phyloP scores from a whole-genome alignment of 202 grass and related monocot genomes.

The Zizania palustris region DNA sequence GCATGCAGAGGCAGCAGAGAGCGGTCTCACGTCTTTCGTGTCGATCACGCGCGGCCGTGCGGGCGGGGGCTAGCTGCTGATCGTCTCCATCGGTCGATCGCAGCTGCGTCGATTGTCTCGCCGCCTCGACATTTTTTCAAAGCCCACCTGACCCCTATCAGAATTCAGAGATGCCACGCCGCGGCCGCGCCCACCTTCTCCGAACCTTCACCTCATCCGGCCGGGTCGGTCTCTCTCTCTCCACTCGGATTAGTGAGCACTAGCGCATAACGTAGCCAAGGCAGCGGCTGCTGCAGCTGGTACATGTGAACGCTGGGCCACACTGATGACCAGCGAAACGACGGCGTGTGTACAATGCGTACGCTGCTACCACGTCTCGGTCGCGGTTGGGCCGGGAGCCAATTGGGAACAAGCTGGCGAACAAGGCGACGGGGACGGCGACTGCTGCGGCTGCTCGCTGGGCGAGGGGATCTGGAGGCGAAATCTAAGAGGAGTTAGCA shows the following conservation, averaged over 20 bases:
- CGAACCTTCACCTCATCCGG: neutral
- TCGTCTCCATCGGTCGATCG: no score
- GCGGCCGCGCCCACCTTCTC: neutral
- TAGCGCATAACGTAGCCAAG: neutral
- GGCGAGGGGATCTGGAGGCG: neutral
- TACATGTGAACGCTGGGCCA: no score
- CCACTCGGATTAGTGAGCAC: neutral
- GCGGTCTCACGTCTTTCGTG: no score
- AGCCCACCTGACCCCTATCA: slow-evolving; percentile 39
- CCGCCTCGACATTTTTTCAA: slow-evolving; percentile 44
- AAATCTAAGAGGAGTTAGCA: slow-evolving; percentile 10
- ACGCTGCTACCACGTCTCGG: neutral
- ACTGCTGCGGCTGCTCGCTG: neutral
- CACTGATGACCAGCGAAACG: no score
- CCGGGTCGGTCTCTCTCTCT: no score
- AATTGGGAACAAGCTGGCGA: neutral
- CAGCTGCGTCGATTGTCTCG: neutral
- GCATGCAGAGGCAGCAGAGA: no score
- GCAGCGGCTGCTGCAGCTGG: no score
- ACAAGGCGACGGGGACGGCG: neutral
- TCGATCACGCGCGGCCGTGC: no score
- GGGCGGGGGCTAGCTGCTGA: no score
- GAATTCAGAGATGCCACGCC: slow-evolving; percentile 42
- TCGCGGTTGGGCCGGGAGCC: neutral
- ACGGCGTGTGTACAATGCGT: no score